A percentile compares a stretch with the other conserved stretches of the same genome.
phyloP scores from a whole-genome alignment of 768 basidiomycete species.

The Leccinum longicurvipes region DNA sequence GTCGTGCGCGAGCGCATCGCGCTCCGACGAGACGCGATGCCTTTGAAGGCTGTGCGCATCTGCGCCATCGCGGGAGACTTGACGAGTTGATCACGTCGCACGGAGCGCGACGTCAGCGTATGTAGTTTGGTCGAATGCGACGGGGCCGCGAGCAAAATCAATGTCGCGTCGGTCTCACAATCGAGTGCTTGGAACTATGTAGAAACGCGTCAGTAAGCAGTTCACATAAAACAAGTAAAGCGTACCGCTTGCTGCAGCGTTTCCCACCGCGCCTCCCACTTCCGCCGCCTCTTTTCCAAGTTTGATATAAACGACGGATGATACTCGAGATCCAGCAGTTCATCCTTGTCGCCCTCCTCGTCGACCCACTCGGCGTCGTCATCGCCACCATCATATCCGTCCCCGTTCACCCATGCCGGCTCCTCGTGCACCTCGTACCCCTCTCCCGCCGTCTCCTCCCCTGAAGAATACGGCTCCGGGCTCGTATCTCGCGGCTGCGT shows the following conservation, averaged over 20 bases:
- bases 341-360: slow-evolving; percentile 68
- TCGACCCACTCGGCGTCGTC: slow-evolving; percentile 68
- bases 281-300: slow-evolving; percentile 61
- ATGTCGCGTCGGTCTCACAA: slow-evolving; percentile 76
- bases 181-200: slow-evolving; percentile 72
- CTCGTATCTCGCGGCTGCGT: slow-evolving; percentile 82
- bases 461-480: slow-evolving; percentile 70
- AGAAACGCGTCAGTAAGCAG: background rate
- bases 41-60: slow-evolving; percentile 56
- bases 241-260: slow-evolving; percentile 67
- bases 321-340: slow-evolving; percentile 71
- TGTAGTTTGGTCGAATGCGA: slow-evolving; percentile 69
- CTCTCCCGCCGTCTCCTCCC: slow-evolving; percentile 79
- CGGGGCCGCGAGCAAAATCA: slow-evolving; percentile 71
- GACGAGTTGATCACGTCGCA: slow-evolving; percentile 54
- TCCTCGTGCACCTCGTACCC: slow-evolving; percentile 42
- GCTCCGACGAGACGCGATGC: slow-evolving; percentile 55
- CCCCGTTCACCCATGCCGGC: slow-evolving; percentile 34
- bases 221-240: background rate
- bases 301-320: slow-evolving; percentile 69
- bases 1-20: slow-evolving; percentile 44
- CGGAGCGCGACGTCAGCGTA: slow-evolving; percentile 60
- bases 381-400: background rate
- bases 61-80: slow-evolving; percentile 48
- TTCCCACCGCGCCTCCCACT: slow-evolving; percentile 79